phyloP scores from a whole-genome alignment of 768 basidiomycete species.

The Mycena pura region DNA sequence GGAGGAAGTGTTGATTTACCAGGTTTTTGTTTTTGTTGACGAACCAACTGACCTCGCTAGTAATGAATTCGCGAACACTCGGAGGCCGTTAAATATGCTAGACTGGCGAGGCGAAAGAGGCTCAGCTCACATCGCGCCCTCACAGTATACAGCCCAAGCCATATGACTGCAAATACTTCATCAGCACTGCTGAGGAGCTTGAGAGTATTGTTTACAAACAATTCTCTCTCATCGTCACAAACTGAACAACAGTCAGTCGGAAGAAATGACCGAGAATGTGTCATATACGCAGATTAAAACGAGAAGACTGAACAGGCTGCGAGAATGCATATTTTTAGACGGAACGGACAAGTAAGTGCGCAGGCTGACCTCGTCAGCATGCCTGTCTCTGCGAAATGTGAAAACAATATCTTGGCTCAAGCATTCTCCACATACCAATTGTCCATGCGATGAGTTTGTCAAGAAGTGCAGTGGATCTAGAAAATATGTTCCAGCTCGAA shows the following conservation, averaged over 20 bases:
- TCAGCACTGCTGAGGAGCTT: not conserved
- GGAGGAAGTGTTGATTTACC: not conserved
- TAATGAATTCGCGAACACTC: not conserved
- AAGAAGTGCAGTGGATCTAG: not conserved
- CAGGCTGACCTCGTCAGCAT: not conserved
- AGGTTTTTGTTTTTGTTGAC: not conserved
- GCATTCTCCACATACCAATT: not conserved
- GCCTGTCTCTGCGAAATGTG: not conserved
- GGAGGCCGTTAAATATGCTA: not conserved
- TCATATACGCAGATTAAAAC: not conserved
- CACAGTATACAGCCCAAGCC: not conserved
- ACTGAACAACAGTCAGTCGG: not conserved
- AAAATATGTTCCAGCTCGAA: not conserved
- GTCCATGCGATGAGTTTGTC: constrained; percentile 6
- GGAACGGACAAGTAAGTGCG: too few species aligned
- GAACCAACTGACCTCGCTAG: not conserved
- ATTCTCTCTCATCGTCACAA: not conserved
- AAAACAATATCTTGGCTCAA: too few species aligned
- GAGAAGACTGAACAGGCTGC: not conserved
- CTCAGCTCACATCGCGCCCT: not conserved
- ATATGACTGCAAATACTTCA: not conserved
- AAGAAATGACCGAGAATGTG: not conserved
- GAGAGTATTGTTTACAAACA: not conserved
- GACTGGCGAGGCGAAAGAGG: not conserved
- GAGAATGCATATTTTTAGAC: not conserved